Base-by-base conservation (phyloP, 202 grass and related monocot genomes). In the Miscanthus sacchariflorus region DNA sequence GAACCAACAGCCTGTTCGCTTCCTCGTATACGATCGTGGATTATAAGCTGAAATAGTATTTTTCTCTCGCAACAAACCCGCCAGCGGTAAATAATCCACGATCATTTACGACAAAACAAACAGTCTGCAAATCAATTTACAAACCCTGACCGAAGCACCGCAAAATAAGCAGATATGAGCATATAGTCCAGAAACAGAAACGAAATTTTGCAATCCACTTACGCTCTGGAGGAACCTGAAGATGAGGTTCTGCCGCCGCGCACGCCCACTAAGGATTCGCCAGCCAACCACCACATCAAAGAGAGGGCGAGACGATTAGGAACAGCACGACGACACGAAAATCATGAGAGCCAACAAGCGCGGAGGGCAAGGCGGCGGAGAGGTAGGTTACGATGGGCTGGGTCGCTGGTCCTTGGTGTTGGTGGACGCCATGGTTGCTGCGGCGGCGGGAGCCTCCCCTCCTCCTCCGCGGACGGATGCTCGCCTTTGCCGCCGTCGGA, bases 161-260 rank as follows among this genome's bases (percentile, higher is more conserved):
- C 59, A 63, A 63, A 63, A 63, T 52, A 52, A 3, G 59, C 56
- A 59, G 19, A 59, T 59, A 59, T 23, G 18, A 21, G 6, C 54
- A 58, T n/a, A 23, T 10, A 21, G 8, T 21, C 58, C 21, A 61
- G 58, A 63, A 24, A 63, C n/a, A 50, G 13, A 54, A 54, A 18
- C 2, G 33, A 2, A 24, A 49, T 6, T 40, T 5, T 11, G 1
- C 25, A 19, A 27, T 4, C 61, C 59, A 91, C 94, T 99, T 95
- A 99, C 96, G 70, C 94, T 96, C 86, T 99, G 93, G 24, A 99
- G 97, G 84, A 99, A 97, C 45, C 97, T 85, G 72, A 99, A 99
- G 76, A 96, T 95, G 78, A 97, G 94, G 76, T 93, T 99, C 94
- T 96, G 82, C 86, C 59, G n/a, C 21, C n/a, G 59, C 58, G 58